These are phyloP conservation scores for Diaporthe nobilis DNA, from an alignment of 2,329 filamentous ascomycete genomes.

Conservation along the genomic window DNA sequence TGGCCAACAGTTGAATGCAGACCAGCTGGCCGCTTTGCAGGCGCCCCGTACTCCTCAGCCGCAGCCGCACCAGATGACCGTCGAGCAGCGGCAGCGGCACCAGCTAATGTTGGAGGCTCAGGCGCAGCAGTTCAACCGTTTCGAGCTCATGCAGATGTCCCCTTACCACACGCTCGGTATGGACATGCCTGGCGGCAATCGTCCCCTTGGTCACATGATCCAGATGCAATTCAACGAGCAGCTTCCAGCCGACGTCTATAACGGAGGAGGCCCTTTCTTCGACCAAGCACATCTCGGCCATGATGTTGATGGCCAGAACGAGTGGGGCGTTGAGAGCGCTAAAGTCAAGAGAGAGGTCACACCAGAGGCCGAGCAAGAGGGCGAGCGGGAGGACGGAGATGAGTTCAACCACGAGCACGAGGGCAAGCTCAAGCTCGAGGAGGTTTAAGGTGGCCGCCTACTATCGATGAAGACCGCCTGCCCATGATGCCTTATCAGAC, in stretches of 20 bases:
- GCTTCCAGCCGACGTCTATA: background rate
- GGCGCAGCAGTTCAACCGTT: background rate
- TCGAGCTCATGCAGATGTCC: background rate
- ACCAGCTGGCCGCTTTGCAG: background rate
- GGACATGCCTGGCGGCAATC: background rate
- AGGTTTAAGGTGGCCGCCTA: background rate
- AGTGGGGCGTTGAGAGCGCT: background rate
- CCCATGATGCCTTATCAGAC: too few relatives aligned
- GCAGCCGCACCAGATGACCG: background rate
- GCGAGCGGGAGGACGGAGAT: background rate
- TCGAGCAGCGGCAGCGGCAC: conserved; percentile 8
- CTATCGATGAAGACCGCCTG: background rate
- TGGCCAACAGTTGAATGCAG: background rate
- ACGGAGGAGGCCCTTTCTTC: background rate
- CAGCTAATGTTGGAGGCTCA: background rate
- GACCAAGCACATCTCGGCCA: background rate
- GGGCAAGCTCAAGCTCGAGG: conserved; percentile 6
- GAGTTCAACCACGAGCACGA: background rate
- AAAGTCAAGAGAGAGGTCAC: background rate
- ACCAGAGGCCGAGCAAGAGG: too few relatives aligned
- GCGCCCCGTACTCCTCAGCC: background rate
- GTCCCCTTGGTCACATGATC: background rate
- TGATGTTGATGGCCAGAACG: background rate
- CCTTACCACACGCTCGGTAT: background rate
- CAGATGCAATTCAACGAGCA: conserved; percentile 16